Evolutionary conservation across 2,329 filamentous ascomycete species (phyloP), one percentile per base, ranked within the genome.

Genomic region (Pseudonectria buxi): DNA sequence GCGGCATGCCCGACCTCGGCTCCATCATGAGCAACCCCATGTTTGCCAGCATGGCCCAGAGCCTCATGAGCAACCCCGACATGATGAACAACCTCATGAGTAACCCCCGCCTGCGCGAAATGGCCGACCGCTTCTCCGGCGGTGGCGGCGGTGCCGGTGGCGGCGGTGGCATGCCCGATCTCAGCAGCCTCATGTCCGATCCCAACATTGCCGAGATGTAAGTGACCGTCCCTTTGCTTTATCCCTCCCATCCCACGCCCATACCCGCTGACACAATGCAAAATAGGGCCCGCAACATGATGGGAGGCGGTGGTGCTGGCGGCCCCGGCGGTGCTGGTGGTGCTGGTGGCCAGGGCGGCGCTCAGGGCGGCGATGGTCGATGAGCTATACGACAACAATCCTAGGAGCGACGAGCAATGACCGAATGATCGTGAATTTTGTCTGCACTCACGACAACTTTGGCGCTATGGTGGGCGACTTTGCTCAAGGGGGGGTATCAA

Each of bases 21-120:
- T 77, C 78, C 45, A 81, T 98, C 61, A 94, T 96, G 88, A 88
- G 72, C 71, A 98, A 96, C 69, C 92, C 92, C 37, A 96, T 96
- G 92, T 94, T 98, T 67, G 79, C 88, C 33, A 85, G 76, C 67
- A 95, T 96, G 88, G 92, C 92, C 4, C 87, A 95, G 70, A 95
- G 86, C 63, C 65, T 98, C 36, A 96, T 96, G 92, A 86, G 80
- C 66, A 95, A 98, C 67, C 92, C 92, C 0, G 86, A 94, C 10
- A 79, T 89, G 70, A 83, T 96, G 78, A 76, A 72, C 58, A 92
- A 88, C 61, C 65, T 98, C 39, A 95, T 98, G 89, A 87, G 72
- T 71, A 96, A 98, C 70, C 92, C 92, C 3, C 77, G 81, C 43
- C 67, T 96, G 43, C 76, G 86, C 38, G 79, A 94, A 57, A 90